Evolutionary conservation across 805 yeast genomes (phyloP).

Genomic region (Jamesozyma hellenica): DNA sequence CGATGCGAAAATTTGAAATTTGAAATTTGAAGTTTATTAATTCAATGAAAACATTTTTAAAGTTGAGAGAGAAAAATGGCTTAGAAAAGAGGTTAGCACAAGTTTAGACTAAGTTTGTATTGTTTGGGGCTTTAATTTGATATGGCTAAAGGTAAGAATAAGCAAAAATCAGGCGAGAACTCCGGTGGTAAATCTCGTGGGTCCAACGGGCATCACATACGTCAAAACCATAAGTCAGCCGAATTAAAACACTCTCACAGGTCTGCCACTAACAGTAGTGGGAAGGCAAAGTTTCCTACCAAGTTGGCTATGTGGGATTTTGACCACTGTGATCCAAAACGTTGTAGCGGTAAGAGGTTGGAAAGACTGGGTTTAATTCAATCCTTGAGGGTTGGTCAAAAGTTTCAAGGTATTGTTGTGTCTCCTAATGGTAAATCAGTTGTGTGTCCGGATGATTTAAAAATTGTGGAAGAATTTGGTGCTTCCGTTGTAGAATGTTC

Average conservation of each 20-base stretch:
- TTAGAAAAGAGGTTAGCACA: too few species aligned
- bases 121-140: not conserved
- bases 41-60: too few species aligned
- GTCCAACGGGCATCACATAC: conserved; percentile 48
- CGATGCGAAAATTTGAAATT: too few species aligned
- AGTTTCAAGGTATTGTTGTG: conserved; percentile 81
- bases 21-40: too few species aligned
- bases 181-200: conserved; percentile 25
- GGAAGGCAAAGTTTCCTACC: conserved; percentile 51
- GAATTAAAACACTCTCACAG: conserved; percentile 27
- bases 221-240: conserved; percentile 39
- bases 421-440: conserved; percentile 87
- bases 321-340: conserved; percentile 95
- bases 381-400: conserved; percentile 80
- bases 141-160: conserved; percentile 34
- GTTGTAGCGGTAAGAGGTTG: conserved; percentile 91
- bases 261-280: conserved; percentile 18
- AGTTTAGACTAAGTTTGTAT: too few species aligned
- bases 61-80: too few species aligned
- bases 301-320: conserved; percentile 98
- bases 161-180: conserved; percentile 25
- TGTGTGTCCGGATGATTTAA: conserved; percentile 80
- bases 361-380: conserved; percentile 80
- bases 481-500: conserved; percentile 98
- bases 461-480: conserved; percentile 67